Conservation (phyloP, 2,329 filamentous ascomycete species). For the Aspergillus spinulosporus region DNA sequence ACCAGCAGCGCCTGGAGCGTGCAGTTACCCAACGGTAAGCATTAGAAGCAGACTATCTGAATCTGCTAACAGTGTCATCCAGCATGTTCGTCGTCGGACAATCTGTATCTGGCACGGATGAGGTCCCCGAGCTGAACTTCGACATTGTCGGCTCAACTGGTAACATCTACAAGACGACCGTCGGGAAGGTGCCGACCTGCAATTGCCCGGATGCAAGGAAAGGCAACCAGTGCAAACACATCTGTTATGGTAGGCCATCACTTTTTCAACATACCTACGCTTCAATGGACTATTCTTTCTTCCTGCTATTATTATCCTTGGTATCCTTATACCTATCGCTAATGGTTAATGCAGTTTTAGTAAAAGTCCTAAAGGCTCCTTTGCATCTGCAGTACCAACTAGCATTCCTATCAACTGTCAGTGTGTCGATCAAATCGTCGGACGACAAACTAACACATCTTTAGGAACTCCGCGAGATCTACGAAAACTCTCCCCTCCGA, state of each 20-base stretch:
- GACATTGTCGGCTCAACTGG: conserved; percentile 62
- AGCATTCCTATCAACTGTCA: conserved; percentile 55
- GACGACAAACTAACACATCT: background rate
- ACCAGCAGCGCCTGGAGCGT: conserved; percentile 49
- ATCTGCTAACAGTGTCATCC: conserved; percentile 1
- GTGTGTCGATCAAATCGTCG: conserved; percentile 10
- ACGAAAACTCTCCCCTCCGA: conserved; percentile 54
- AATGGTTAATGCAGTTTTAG: conserved; percentile 48
- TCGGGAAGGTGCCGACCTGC: conserved; percentile 55
- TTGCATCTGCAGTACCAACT: conserved; percentile 59
- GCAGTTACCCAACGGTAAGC: conserved; percentile 50
- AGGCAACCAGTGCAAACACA: conserved; percentile 65
- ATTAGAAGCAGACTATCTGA: background rate
- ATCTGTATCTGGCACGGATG: conserved; percentile 44
- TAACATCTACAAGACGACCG: conserved; percentile 61
- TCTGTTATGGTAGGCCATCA: conserved; percentile 53
- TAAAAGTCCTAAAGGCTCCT: conserved; percentile 59
- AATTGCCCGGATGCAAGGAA: conserved; percentile 56
- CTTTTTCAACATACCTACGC: background rate
- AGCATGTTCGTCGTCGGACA: conserved; percentile 61
- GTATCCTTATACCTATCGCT: conserved; percentile 8
- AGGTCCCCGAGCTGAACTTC: conserved; percentile 53
- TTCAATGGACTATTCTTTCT: conserved; percentile 12
- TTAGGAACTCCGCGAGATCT: conserved; percentile 58
- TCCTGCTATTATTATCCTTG: conserved; percentile 15